Evolutionary conservation across 192 early-diverging fungal species (phyloP).

Genomic region (Coemansia sp.): DNA sequence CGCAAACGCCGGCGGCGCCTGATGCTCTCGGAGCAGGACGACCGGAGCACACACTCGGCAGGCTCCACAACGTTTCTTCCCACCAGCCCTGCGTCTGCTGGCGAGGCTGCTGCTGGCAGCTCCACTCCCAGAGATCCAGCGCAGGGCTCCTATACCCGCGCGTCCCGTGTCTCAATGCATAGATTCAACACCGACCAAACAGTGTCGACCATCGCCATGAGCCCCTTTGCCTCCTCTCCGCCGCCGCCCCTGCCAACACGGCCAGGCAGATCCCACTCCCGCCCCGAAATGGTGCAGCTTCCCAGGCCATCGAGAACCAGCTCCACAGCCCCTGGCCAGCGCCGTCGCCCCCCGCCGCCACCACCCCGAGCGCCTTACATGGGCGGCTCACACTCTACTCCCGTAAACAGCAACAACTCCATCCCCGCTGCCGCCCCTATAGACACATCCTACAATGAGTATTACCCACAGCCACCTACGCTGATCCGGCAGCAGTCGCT

Average conservation of each 20-base stretch:
- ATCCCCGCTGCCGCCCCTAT: background rate
- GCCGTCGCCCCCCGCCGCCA: constrained; percentile 5
- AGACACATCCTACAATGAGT: background rate
- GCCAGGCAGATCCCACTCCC: background rate
- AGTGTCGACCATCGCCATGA: background rate
- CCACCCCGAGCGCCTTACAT: background rate
- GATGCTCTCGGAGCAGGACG: background rate
- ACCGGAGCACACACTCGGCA: background rate
- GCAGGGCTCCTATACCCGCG: background rate
- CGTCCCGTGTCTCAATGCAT: background rate
- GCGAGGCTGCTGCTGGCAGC: background rate
- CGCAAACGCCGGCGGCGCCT: constrained; percentile 6
- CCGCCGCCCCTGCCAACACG: background rate
- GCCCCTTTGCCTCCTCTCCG: constrained; percentile 5
- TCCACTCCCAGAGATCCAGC: background rate
- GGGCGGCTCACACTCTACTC: background rate
- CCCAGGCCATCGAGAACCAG: background rate
- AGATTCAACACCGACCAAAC: background rate
- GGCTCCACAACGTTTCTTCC: background rate
- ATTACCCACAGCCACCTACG: constrained; percentile 9
- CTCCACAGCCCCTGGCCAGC: background rate
- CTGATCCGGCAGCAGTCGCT: background rate
- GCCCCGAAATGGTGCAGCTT: constrained; percentile 15
- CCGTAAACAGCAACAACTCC: background rate
- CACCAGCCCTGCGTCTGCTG: background rate